Evolutionary conservation across 768 basidiomycete species (phyloP).

Genomic region (Mrakia frigida): DNA sequence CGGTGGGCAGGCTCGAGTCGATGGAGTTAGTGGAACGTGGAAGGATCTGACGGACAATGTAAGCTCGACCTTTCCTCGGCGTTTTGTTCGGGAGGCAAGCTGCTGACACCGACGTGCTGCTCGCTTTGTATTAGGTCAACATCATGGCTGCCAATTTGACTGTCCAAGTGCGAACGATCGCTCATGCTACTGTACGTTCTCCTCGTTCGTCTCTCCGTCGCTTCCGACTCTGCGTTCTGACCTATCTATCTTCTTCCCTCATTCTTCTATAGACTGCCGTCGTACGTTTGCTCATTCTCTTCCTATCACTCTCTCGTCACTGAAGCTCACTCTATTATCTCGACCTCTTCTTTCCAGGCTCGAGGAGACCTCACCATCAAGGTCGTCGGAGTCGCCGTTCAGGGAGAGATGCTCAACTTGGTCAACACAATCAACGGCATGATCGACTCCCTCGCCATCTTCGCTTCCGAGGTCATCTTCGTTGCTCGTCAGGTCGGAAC

Average conservation of each 20-base stretch:
- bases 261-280: slow-evolving; percentile 63
- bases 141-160: slow-evolving; percentile 53
- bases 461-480: slow-evolving; percentile 83
- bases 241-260: neutral
- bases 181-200: slow-evolving; percentile 64
- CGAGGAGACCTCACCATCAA: slow-evolving; percentile 89
- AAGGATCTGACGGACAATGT: slow-evolving; percentile 88
- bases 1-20: slow-evolving; percentile 32
- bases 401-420: slow-evolving; percentile 91
- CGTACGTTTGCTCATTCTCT: slow-evolving; percentile 39
- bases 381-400: slow-evolving; percentile 83
- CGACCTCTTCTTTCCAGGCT: slow-evolving; percentile 42
- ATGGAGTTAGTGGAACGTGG: slow-evolving; percentile 35
- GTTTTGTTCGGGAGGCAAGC: neutral
- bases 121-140: slow-evolving; percentile 6
- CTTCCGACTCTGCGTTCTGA: neutral
- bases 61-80: slow-evolving; percentile 40
- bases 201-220: slow-evolving; percentile 2
- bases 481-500: slow-evolving; percentile 97
- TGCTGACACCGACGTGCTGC: neutral
- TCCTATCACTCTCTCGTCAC: neutral
- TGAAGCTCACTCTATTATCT: no score
- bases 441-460: slow-evolving; percentile 83
- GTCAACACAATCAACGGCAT: slow-evolving; percentile 94
- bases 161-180: slow-evolving; percentile 86